Evolutionary conservation across 2,329 filamentous ascomycete species (phyloP).

Genomic region (Fusarium pseudocircinatum): DNA sequence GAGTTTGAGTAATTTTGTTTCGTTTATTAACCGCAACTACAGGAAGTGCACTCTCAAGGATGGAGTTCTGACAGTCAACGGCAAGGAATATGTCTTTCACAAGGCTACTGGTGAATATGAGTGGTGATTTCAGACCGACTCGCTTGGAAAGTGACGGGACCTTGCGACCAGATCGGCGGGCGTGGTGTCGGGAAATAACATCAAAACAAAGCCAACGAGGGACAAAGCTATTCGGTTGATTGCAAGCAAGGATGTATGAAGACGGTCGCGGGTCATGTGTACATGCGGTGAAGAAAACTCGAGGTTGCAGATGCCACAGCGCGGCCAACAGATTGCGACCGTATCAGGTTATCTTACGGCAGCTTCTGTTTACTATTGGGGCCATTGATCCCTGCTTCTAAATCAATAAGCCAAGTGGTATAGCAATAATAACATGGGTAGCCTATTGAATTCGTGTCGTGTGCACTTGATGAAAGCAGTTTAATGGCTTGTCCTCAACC

Average conservation of each 20-base stretch:
- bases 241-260: slow-evolving; percentile 2
- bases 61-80: slow-evolving; percentile 90
- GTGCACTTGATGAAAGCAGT: not conserved
- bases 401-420: slow-evolving; percentile 23
- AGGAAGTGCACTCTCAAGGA: slow-evolving; percentile 99
- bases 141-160: not conserved
- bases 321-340: slow-evolving; percentile 40
- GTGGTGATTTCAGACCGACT: slow-evolving; percentile 68
- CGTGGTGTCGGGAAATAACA: slow-evolving; percentile 6
- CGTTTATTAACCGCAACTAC: slow-evolving; percentile 16
- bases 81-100: slow-evolving; percentile 97
- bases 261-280: slow-evolving; percentile 18
- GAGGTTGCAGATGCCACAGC: slow-evolving; percentile 26
- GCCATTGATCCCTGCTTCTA: not conserved
- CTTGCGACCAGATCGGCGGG: not conserved
- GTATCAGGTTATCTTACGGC: slow-evolving; percentile 17
- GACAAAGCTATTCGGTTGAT: not conserved
- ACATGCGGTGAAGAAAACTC: slow-evolving; percentile 13
- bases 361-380: slow-evolving; percentile 11
- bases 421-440: slow-evolving; percentile 9
- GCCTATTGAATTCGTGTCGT: slow-evolving; percentile 3
- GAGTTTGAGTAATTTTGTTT: not conserved
- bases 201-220: slow-evolving; percentile 13
- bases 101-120: slow-evolving; percentile 98
- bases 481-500: not conserved